Conservation (phyloP, 805 yeast genomes). For the Metschnikowia noctiluminum region DNA sequence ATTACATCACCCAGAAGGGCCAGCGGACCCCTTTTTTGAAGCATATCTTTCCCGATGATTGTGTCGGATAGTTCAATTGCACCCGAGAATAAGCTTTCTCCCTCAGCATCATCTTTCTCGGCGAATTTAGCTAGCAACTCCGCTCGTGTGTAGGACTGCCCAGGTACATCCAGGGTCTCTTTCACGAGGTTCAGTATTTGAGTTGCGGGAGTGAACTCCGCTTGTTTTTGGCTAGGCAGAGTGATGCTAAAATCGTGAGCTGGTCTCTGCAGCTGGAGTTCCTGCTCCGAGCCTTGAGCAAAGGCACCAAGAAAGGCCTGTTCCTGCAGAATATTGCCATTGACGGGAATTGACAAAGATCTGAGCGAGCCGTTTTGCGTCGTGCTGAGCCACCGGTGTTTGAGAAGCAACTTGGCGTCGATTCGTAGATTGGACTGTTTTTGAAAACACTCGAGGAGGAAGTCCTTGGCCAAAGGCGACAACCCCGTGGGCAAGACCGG, state of each 20-base stretch:
- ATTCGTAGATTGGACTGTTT: constrained; percentile 60
- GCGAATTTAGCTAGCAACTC: constrained; percentile 31
- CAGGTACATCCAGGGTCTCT: constrained; percentile 1
- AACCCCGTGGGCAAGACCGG: constrained; percentile 63
- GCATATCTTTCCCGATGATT: neutral
- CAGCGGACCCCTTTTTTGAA: constrained; percentile 1
- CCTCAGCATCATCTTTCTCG: constrained; percentile 16
- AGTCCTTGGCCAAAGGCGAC: constrained; percentile 47
- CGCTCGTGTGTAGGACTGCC: constrained; percentile 16
- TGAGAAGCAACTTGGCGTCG: constrained; percentile 51
- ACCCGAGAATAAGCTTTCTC: neutral
- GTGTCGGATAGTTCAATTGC: neutral
- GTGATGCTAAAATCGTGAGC: neutral
- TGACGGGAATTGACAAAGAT: neutral
- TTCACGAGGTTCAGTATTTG: constrained; percentile 6
- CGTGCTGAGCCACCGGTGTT: constrained; percentile 57
- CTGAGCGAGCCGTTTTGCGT: neutral
- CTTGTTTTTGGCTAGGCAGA: neutral
- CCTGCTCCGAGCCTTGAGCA: neutral
- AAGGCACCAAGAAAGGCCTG: too few relatives aligned
- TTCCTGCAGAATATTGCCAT: too few relatives aligned
- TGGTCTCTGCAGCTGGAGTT: constrained; percentile 1
- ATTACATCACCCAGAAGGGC: constrained; percentile 2
- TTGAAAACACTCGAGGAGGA: constrained; percentile 65
- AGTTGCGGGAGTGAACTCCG: constrained; percentile 7